Conservation (phyloP, 768 basidiomycete species). For the Daedaleopsis sinensis region DNA sequence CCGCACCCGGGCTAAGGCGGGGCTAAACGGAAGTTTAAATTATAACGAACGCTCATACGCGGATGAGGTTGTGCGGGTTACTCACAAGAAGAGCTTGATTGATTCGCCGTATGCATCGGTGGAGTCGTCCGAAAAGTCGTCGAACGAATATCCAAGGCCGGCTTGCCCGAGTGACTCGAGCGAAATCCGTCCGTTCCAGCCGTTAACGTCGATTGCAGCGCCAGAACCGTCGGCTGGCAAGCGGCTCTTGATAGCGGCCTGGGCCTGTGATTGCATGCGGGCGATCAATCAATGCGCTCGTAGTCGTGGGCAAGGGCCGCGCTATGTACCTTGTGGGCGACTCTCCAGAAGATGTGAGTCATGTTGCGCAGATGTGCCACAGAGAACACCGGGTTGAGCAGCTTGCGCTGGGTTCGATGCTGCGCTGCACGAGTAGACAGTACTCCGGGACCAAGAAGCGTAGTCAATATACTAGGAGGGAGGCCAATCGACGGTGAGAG, state of each 20-base stretch:
- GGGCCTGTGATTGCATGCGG: constrained; percentile 12
- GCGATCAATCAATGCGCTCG: too few species aligned
- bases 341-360: constrained; percentile 11
- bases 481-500: too few species aligned
- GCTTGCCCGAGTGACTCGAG: constrained; percentile 19
- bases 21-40: constrained; percentile 3
- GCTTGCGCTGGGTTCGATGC: constrained; percentile 11
- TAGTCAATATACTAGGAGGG: not conserved
- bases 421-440: not conserved
- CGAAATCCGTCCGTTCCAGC: constrained; percentile 17
- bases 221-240: not conserved
- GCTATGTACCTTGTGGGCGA: constrained; percentile 13
- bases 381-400: constrained; percentile 18
- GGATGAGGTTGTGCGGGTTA: constrained; percentile 27
- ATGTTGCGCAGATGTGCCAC: constrained; percentile 12
- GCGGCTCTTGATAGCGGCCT: constrained; percentile 19
- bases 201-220: constrained; percentile 15
- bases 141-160: constrained; percentile 17
- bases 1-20: not conserved
- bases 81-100: constrained; percentile 16
- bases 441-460: constrained; percentile 4
- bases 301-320: too few species aligned
- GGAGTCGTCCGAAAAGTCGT: constrained; percentile 16
- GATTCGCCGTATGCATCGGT: constrained; percentile 15
- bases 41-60: constrained; percentile 4